Evolutionary conservation across 176 grass and related monocot species (phyloP), one percentile per base, ranked within the genome.

Genomic region (Chrysopogon serrulatus): DNA sequence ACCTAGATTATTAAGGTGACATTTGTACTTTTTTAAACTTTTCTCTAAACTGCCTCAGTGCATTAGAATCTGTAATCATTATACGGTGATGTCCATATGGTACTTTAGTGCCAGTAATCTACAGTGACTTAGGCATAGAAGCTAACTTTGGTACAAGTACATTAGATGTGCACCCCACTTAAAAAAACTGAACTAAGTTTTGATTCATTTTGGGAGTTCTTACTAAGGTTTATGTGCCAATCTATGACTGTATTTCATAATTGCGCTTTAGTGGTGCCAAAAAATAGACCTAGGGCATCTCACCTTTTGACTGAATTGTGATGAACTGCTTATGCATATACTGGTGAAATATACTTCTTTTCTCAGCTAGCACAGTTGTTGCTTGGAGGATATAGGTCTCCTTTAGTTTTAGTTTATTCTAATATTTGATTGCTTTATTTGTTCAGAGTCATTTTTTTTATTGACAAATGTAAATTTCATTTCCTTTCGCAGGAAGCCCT

Each of bases 401-500:
- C 43, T 62, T 45, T 78, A 19, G 32, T 86, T 41, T 73, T 64
- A 68, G 19, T 6, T 28, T 28, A 18, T 35, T 61, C 16, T 62
- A 67, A 60, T 79, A 11, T 73, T 45, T 44, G 33, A 66, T 60
- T 4, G 10, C 28, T 65, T 54, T 26, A 30, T 69, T 78, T 78
- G 35, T 37, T 71, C 19, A 60, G n/a, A 59, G 54, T 59, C n/a
- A 59, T 59, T 59, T 43, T 59, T 54, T 31, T 74, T 79, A 72
- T 71, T 31, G 12, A 73, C 8, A 31, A 57, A 67, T 40, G 26
- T 86, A 68, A 71, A 70, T 47, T 88, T n/a, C 36, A 84, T 91
- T 85, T 48, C 47, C 47, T 79, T 84, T 74, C 19, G 17, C 79
- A 98, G 95, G 95, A 98, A 90, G 87, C 95, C 33, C 84, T 98